Conservation (phyloP, 148 eudicot genomes). For the Nepenthes mirabilis region DNA sequence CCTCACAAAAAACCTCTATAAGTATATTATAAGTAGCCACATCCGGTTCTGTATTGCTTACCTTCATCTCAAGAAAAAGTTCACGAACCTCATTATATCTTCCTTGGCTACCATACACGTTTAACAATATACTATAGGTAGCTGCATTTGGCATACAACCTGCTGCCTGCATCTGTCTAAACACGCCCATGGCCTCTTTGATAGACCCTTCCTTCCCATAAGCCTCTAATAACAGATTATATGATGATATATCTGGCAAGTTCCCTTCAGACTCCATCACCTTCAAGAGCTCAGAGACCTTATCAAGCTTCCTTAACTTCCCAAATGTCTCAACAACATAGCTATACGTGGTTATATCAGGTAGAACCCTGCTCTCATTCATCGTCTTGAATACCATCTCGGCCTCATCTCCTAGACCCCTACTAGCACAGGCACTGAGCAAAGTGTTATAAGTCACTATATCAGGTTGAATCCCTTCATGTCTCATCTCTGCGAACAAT, state of each 20-base stretch:
- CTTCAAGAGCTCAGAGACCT: conserved; percentile 58
- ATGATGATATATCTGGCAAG: conserved; percentile 69
- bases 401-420: conserved; percentile 75
- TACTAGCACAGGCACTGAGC: conserved; percentile 76
- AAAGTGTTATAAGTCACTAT: conserved; percentile 80
- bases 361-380: conserved; percentile 87
- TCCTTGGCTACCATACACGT: conserved; percentile 71
- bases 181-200: conserved; percentile 78
- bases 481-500: conserved; percentile 93
- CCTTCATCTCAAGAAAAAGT: conserved; percentile 95
- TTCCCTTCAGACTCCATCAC: conserved; percentile 78
- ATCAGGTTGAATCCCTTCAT: conserved; percentile 94
- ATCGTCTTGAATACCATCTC: conserved; percentile 92
- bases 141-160: conserved; percentile 72
- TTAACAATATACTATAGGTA: conserved; percentile 76
- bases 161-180: conserved; percentile 88
- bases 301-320: conserved; percentile 56
- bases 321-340: conserved; percentile 82
- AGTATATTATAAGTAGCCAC: conserved; percentile 83
- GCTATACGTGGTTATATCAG: conserved; percentile 69
- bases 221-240: conserved; percentile 85
- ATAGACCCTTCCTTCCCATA: conserved; percentile 63
- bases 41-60: conserved; percentile 86
- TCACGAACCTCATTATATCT: conserved; percentile 90
- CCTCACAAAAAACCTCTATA: conserved; percentile 83